Evolutionary conservation across 1,284 basidiomycete species (phyloP).

Genomic region (Pulveroboletus ridleyi): DNA sequence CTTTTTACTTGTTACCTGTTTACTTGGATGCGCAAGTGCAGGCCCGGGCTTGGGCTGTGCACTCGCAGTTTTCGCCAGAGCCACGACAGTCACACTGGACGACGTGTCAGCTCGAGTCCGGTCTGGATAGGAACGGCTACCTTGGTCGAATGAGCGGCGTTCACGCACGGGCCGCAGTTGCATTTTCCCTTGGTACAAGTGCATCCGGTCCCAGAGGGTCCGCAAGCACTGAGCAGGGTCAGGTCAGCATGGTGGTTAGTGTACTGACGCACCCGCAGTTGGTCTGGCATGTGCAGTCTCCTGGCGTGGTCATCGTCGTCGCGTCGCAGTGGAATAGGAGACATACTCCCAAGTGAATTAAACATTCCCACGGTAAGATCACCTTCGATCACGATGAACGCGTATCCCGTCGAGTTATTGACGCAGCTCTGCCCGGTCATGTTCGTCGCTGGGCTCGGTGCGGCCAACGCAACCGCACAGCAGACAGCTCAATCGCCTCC

Average conservation of each 20-base stretch:
- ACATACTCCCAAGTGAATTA: too few species aligned
- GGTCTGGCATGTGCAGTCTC: constrained; percentile 29
- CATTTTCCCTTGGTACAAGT: constrained; percentile 28
- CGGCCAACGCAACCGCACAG: constrained; percentile 12
- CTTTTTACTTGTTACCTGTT: constrained; percentile 3
- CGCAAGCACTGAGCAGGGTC: constrained; percentile 26
- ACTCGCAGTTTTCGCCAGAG: constrained; percentile 24
- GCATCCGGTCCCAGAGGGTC: constrained; percentile 30
- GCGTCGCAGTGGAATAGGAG: too few species aligned
- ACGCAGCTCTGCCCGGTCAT: constrained; percentile 89
- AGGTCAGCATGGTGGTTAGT: not conserved
- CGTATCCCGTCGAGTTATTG: constrained; percentile 86
- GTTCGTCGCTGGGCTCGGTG: constrained; percentile 89
- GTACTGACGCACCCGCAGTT: constrained; percentile 27
- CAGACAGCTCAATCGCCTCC: constrained; percentile 24
- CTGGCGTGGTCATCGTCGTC: constrained; percentile 13
- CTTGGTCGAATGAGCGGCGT: constrained; percentile 30
- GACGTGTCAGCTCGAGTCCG: not conserved
- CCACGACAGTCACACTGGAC: constrained; percentile 34
- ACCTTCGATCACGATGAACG: constrained; percentile 68
- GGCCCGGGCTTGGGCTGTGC: constrained; percentile 19
- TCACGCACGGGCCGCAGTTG: constrained; percentile 26
- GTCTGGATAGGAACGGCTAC: constrained; percentile 1
- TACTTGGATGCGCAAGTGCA: constrained; percentile 31
- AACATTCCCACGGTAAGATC: constrained; percentile 17